Evolutionary conservation across 2,329 filamentous ascomycete species (phyloP).

Genomic region (Emmonsiellopsis sp.): DNA sequence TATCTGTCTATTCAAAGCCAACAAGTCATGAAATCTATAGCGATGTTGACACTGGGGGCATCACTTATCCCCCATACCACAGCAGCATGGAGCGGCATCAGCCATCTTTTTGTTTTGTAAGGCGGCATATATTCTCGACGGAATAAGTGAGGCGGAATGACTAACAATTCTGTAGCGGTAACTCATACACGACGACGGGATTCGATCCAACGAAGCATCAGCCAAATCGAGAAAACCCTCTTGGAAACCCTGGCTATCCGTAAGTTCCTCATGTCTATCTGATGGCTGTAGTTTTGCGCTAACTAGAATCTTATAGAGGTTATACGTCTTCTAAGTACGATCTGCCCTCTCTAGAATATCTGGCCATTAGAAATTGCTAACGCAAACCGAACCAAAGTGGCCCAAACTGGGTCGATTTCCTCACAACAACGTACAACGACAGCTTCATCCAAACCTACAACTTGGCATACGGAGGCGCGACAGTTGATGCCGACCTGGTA

Average conservation of each 20-base stretch:
- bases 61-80: not conserved
- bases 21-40: not conserved
- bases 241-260: constrained; percentile 52
- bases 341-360: not conserved
- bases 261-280: not conserved
- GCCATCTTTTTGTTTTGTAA: constrained; percentile 2
- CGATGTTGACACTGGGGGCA: not conserved
- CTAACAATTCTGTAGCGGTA: constrained; percentile 31
- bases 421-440: constrained; percentile 36
- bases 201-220: constrained; percentile 44
- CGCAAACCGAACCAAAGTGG: constrained; percentile 39
- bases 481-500: constrained; percentile 30
- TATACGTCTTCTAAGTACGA: constrained; percentile 3
- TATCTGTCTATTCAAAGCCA: not conserved
- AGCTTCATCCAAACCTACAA: constrained; percentile 40
- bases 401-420: constrained; percentile 40
- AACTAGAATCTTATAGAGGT: not conserved
- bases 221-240: constrained; percentile 42
- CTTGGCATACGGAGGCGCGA: constrained; percentile 35
- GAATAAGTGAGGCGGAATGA: not conserved
- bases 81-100: not conserved
- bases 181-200: constrained; percentile 49
- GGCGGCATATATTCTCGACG: not conserved
- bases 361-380: not conserved
- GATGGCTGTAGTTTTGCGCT: not conserved